Evolutionary conservation across 192 early-diverging fungal species (phyloP), one percentile per base, ranked within the genome.

Genomic region (Jimgerdemannia flammicorona): DNA sequence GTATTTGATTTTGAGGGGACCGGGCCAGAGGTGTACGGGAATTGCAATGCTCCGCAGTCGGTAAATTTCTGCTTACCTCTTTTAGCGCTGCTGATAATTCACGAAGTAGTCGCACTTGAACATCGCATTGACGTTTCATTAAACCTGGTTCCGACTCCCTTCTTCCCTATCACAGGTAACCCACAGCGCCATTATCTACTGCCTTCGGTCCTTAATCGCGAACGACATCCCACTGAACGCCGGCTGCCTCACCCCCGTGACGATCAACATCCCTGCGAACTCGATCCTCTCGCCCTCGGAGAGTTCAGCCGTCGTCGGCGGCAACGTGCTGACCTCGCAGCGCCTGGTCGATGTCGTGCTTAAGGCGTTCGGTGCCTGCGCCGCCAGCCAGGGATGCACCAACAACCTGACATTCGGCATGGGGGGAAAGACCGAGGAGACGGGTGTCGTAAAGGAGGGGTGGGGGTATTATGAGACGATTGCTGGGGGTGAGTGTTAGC

Each of bases 391-490:
- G 80, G 92, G 97, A 0, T 95, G 94, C 80, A 94, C 92, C 87
- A 99, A 99, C 87, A 99, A 99, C 75, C 84, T 99, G 67, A 98
- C 98, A 3, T 99, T 99, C 80, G 98, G 98, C 6, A 83, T 90
- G 6, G 90, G 85, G 3, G 85, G 85, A 40, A 88, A 89, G 70
- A 85, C 83, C 9, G 81, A 87, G 70, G 82, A 84, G 41, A 79
- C 80, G 3, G 83, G 85, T 49, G 83, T 81, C 41, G 65, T 79
- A 10, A 80, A 82, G 20, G 88, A 92, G 3, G 95, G 95, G 40
- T 97, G 95, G 91, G 96, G 96, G 20, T 99, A 99, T 77, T 98
- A 98, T 82, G 96, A 99, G 80, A 98, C 96, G 6, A 97, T 99
- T 76, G 93, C 91, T 63, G 91, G 93, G 49, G 29, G 29, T 29